Conservation (phyloP, 225 moss, liverwort and hornwort species). For the Straminergon stramineum region DNA sequence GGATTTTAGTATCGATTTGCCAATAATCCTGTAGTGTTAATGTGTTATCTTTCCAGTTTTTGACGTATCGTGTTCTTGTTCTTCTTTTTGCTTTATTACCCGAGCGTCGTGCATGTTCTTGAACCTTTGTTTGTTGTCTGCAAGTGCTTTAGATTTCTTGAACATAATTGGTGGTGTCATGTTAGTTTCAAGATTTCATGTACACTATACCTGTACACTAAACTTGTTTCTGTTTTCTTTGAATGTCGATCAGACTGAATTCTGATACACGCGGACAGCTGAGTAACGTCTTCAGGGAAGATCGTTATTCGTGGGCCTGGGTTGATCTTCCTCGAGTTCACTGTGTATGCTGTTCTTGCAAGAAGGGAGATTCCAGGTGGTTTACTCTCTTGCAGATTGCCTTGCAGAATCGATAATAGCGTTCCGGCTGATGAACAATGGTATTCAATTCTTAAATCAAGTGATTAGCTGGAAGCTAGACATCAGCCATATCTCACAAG, state of each 20-base stretch:
- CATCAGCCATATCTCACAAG: slow-evolving; percentile 15
- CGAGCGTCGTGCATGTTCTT: neutral
- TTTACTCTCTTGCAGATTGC: slow-evolving; percentile 59
- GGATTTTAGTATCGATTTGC: neutral
- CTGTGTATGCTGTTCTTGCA: slow-evolving; percentile 41
- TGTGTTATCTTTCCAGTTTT: neutral
- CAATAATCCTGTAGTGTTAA: neutral
- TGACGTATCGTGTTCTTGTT: neutral
- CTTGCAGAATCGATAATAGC: slow-evolving; percentile 46
- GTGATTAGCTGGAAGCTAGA: slow-evolving; percentile 32
- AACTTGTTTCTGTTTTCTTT: neutral
- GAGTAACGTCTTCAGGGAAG: slow-evolving; percentile 40
- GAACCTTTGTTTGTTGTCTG: neutral
- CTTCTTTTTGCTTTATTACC: neutral
- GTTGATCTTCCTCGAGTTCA: slow-evolving; percentile 38
- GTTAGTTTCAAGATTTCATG: neutral
- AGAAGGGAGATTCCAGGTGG: slow-evolving; percentile 57
- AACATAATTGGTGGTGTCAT: neutral
- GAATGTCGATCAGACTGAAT: slow-evolving; percentile 39
- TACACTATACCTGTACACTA: neutral
- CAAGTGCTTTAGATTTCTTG: neutral
- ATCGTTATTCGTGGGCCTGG: slow-evolving; percentile 36
- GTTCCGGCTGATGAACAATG: slow-evolving; percentile 15
- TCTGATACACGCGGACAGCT: slow-evolving; percentile 39
- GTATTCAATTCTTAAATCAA: slow-evolving; percentile 17